Evolutionary conservation across 371 early-diverging fungal species (phyloP), one percentile per base, ranked within the genome.

Genomic region (Lichtheimia ramosa): DNA sequence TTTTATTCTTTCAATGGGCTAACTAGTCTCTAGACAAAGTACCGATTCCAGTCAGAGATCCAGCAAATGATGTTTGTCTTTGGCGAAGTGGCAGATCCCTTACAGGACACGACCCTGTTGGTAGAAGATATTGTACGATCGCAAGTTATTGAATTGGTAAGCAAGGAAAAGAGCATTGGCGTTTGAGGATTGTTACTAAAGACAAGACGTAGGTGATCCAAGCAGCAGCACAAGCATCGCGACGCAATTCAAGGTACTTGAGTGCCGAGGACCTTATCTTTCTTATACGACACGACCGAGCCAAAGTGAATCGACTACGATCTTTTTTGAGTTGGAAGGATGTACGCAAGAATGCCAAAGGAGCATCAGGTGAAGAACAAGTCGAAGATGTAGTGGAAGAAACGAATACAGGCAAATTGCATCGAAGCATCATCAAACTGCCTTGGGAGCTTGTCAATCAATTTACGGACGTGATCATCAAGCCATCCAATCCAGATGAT

Each of bases 61-160:
- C 89, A 89, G 67, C 94, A 96, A 85, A 97, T 97, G 98, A 97
- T 98, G 97, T 98, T 92, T 81, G 96, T 96, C 34, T 95, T 93
- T 83, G 98, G 97, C 27, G 97, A 98, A 65, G 92, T 96, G 27
- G 73, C 87, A 3, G 95, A 96, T 73, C 94, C 97, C 24, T 77
- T 92, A 43, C 86, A 84, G 5, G 97, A 94, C 56, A 93, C 95
- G 0, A 91, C 92, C 8, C 75, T 84, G 69, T 80, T 96, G 5
- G 90, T 95, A 4, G 97, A 97, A 71, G 96, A 97, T 60, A 95
- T 97, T 69, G 93, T 95, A 25, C 87, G 93, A n/a, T 86, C 92
- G 2, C 98, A 98, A 75, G 91, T 97, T 49, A 92, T 93, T 53
- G 96, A 96, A 71, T 86, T 96, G 64, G 93, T 95, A 83, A 70